phyloP scores from a whole-genome alignment of 495 filamentous ascomycete species.

The Penicillium subrubescens region DNA sequence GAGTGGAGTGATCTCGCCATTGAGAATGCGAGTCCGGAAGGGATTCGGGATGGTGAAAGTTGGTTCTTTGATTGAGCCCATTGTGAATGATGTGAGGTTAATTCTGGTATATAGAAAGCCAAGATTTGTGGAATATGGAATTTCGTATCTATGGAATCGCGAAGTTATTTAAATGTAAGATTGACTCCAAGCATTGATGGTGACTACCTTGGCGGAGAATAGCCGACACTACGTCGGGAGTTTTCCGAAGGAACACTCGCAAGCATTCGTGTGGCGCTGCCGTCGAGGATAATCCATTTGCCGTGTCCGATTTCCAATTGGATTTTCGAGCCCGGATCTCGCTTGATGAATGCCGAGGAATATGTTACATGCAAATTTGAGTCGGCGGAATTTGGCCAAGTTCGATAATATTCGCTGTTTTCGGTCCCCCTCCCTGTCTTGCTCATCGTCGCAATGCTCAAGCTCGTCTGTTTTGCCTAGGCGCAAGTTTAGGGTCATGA shows the following conservation, averaged over 20 bases:
- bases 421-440: background rate
- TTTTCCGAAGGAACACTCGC: background rate
- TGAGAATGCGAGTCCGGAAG: constrained; percentile 30
- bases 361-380: too few species aligned
- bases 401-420: background rate
- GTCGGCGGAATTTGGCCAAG: background rate
- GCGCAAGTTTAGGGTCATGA: background rate
- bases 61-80: constrained; percentile 28
- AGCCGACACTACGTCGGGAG: background rate
- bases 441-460: background rate
- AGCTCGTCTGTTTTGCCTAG: background rate
- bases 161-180: background rate
- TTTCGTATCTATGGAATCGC: background rate
- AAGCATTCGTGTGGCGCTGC: background rate
- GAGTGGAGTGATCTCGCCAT: constrained; percentile 30
- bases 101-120: background rate
- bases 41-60: constrained; percentile 22
- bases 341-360: too few species aligned
- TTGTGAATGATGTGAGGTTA: background rate
- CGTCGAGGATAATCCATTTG: background rate
- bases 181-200: background rate
- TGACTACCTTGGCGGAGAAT: background rate
- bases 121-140: background rate
- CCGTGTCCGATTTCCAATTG: background rate
- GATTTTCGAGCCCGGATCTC: background rate